phyloP scores from a whole-genome alignment of 495 filamentous ascomycete genomes.

The Penicillium herquei region DNA sequence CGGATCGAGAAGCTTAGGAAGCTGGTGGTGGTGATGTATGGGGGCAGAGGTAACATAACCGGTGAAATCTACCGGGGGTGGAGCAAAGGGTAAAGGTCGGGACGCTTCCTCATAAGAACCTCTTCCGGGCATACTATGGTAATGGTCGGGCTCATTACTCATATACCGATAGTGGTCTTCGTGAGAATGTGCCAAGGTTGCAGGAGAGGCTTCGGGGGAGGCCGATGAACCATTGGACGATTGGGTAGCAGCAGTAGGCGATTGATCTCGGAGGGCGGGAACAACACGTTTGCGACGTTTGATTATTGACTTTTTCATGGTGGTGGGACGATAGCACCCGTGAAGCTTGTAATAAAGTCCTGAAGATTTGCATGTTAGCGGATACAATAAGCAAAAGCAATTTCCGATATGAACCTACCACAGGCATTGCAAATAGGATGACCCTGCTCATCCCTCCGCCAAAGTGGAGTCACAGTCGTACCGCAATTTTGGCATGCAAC shows the following conservation, averaged over 20 bases:
- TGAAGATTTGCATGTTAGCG: slow-evolving; percentile 38
- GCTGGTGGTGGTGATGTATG: slow-evolving; percentile 39
- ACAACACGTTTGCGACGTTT: slow-evolving; percentile 96
- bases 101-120: slow-evolving; percentile 20
- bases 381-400: slow-evolving; percentile 2
- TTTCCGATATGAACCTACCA: slow-evolving; percentile 57
- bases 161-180: slow-evolving; percentile 56
- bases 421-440: slow-evolving; percentile 99
- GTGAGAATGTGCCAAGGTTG: slow-evolving; percentile 54
- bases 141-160: slow-evolving; percentile 34
- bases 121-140: slow-evolving; percentile 1
- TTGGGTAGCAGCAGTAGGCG: slow-evolving; percentile 41
- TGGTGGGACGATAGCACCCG: slow-evolving; percentile 84
- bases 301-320: slow-evolving; percentile 97
- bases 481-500: slow-evolving; percentile 97
- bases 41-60: slow-evolving; percentile 41
- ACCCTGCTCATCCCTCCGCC: slow-evolving; percentile 90
- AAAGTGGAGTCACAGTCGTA: slow-evolving; percentile 94
- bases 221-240: slow-evolving; percentile 45
- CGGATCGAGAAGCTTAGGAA: slow-evolving; percentile 43
- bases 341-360: slow-evolving; percentile 98
- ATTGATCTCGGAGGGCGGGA: slow-evolving; percentile 65
- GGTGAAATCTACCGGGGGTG: slow-evolving; percentile 54
- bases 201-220: slow-evolving; percentile 44
- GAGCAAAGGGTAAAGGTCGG: slow-evolving; percentile 34